phyloP scores from a whole-genome alignment of 345 rosid species.

The Populus simonii region DNA sequence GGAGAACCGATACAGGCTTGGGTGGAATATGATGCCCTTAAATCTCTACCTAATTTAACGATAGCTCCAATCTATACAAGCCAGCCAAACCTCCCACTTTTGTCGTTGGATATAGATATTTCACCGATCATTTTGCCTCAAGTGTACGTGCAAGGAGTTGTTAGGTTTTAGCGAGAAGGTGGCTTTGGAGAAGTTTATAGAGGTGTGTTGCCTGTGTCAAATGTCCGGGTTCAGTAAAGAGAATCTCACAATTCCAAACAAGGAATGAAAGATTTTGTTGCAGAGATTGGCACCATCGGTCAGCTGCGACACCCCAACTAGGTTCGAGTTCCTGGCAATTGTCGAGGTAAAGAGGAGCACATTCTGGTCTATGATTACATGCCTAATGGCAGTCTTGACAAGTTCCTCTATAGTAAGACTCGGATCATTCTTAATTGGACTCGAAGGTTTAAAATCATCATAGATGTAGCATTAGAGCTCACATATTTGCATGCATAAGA shows the following conservation, averaged over 20 bases:
- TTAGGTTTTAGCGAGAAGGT: slow-evolving; percentile 9
- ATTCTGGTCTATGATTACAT: slow-evolving; percentile 15
- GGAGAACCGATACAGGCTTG: slow-evolving; percentile 15
- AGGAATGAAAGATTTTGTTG: slow-evolving; percentile 20
- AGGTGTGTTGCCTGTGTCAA: slow-evolving; percentile 12
- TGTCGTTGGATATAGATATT: slow-evolving; percentile 1
- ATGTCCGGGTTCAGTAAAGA: slow-evolving; percentile 6
- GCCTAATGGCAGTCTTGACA: slow-evolving; percentile 19
- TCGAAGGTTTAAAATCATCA: slow-evolving; percentile 6
- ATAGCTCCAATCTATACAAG: neutral
- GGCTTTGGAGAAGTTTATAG: slow-evolving; percentile 12
- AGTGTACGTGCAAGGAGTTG: slow-evolving; percentile 11
- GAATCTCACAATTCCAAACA: slow-evolving; percentile 14
- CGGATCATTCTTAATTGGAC: neutral
- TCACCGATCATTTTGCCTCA: slow-evolving; percentile 1
- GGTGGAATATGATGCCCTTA: slow-evolving; percentile 8
- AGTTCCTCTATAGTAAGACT: neutral
- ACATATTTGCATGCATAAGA: slow-evolving; percentile 14
- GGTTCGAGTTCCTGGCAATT: slow-evolving; percentile 13
- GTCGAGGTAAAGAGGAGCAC: slow-evolving; percentile 5
- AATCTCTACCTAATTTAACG: neutral
- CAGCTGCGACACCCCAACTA: slow-evolving; percentile 5
- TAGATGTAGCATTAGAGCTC: slow-evolving; percentile 6
- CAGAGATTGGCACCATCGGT: slow-evolving; percentile 13
- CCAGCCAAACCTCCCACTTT: slow-evolving; percentile 1